Base-by-base conservation (phyloP, 2,329 filamentous ascomycete genomes). In the Sporothrix euskadiensis region DNA sequence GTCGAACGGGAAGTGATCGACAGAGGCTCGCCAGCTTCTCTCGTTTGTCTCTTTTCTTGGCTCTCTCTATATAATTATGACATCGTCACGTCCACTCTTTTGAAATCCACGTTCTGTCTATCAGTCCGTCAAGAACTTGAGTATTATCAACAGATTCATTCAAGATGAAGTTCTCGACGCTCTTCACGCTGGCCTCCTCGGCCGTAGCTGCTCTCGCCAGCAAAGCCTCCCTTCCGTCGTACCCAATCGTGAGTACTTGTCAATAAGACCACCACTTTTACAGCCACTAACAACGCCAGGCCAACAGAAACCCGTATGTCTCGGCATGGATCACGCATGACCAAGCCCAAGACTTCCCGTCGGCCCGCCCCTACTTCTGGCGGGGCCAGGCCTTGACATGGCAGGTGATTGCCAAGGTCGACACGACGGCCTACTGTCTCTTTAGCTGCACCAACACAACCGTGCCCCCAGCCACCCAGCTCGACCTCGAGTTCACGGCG, bases 301-400 rank as follows among this genome's bases (percentile, higher is more conserved):
- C 80, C 12, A 79, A 80, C 35, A 78, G 78, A 61, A 79, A 76
- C 35, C 80, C 80, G 3, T 81, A 80, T 49, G 74, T 81, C 2
- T 81, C 78, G 1, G 77, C 80, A 35, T 82, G 80, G 80, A 76
- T 82, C 0, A 79, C 79, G 8, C 78, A 79, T n/a, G 74, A 77
- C 26, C 71, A 76, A 49, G 74, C 79, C 0, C 65, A 73, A 3
- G 76, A 79, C 72, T 71, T 78, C 10, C 77, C 80, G 2, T 75
- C 74, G 1, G 77, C 77, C 1, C 75, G 78, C 56, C 76, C 80
- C 2, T 74, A 81, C 59, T 82, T 82, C 73, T 81, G 80, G 80
- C 73, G 77, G 2, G 80, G 80, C n/a, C 76, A 79, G 68, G 44
- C 32, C 5, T 72, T 82, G 32, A 80, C 77, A 30, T 82, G 80